Base-by-base conservation (phyloP, 345 rosid genomes). In the Ceriops decandra region DNA sequence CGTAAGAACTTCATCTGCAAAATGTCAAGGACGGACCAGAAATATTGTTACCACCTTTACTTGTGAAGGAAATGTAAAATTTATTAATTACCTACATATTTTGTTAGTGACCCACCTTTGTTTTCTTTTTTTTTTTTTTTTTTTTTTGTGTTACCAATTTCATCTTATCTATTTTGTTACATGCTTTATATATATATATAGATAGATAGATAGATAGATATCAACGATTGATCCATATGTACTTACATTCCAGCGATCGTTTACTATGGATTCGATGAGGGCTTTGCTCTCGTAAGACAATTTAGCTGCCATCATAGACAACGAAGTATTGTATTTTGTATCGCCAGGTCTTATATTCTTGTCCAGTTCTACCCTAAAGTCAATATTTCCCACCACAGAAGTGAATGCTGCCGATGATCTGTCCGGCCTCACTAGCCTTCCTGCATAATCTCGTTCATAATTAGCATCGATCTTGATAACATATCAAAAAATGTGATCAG, bases 1-100 rank as follows among this genome's bases (percentile, higher is more conserved):
- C 79, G 76, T 68, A 81, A 57, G 46, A 83, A 77, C 22, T 77
- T 71, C 89, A 85, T 79, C 85, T 85, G 81, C 82, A 61, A 42
- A 15, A 15, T 13, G 49, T 15, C 64, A 33, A 66, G 63, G 24
- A 8, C 16, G 59, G 59, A 24, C 49, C 49, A 42, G 17, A 42
- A 42, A 42, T 33, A 13, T 42, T 42, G 13, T 42, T 15, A 13
- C 49, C 49, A 42, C 49, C 49, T 42, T 42, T 3, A 11, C 17
- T 13, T 13, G 17, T 42, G 1, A 13, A 0, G 49, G 17, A 42
- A 42, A 42, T 42, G 17, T 5, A 2, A 17, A 13, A 13, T 42
- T 11, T 42, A 11, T 42, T 13, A 42, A 11, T 42, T 11, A 10
- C 16, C 0, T 42, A 10, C 15, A 13, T 42, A 42, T 42, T 42